Percentiles rank a stretch among this genome's conserved stretches.
Evolutionary conservation across 2,329 filamentous ascomycete genomes (phyloP).

Genomic region (Hypoxylon sp.): DNA sequence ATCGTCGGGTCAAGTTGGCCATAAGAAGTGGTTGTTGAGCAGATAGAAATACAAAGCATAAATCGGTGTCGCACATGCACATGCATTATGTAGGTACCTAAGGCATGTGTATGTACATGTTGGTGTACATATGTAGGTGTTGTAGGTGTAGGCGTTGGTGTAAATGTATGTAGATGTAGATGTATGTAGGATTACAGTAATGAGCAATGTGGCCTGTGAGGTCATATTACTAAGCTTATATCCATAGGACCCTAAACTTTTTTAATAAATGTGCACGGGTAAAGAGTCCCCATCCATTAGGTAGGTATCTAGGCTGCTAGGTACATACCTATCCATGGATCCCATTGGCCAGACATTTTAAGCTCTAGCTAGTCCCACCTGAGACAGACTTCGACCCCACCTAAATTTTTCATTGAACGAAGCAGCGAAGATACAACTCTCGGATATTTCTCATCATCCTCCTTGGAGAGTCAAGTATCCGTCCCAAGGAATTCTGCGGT

Average conservation of each 20-base stretch:
- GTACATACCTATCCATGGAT: too few relatives aligned
- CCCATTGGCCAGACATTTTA: background rate
- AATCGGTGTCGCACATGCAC: slow-evolving; percentile 24
- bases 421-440: background rate
- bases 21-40: slow-evolving; percentile 27
- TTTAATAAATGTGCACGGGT: too few relatives aligned
- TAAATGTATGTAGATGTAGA: background rate
- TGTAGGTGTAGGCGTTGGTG: background rate
- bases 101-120: background rate
- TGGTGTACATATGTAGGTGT: background rate
- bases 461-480: background rate
- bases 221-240: slow-evolving; percentile 38
- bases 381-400: slow-evolving; percentile 17
- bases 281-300: too few relatives aligned
- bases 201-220: slow-evolving; percentile 42
- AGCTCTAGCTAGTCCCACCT: background rate
- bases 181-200: slow-evolving; percentile 23
- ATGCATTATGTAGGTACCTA: slow-evolving; percentile 2
- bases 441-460: background rate
- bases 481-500: background rate
- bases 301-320: too few relatives aligned
- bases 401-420: slow-evolving; percentile 30
- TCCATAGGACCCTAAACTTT: too few relatives aligned
- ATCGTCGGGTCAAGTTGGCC: slow-evolving; percentile 33
- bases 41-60: background rate